Evolutionary conservation across 2,329 filamentous ascomycete genomes (phyloP).

Genomic region (Chrysoporthe cubensis): DNA sequence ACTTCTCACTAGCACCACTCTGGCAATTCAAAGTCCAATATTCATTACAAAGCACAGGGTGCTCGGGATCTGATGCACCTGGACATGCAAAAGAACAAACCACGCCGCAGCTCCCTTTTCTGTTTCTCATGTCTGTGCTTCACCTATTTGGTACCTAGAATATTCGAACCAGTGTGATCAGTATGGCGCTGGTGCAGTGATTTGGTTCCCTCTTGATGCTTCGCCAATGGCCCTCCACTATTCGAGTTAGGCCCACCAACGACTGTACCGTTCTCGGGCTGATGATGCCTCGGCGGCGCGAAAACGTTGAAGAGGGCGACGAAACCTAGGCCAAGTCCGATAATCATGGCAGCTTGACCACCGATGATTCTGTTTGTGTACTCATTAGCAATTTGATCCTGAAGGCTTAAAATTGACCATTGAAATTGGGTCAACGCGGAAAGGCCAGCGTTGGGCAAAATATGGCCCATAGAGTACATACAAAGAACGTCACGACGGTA

Average conservation of each 20-base stretch:
- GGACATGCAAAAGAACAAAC: background rate
- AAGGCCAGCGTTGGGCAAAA: background rate
- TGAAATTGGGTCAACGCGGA: background rate
- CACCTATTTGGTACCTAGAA: slow-evolving; percentile 18
- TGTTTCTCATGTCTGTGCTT: background rate
- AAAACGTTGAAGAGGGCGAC: slow-evolving; percentile 17
- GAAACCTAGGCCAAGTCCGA: slow-evolving; percentile 10
- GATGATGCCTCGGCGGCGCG: slow-evolving; percentile 16
- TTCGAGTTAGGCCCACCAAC: slow-evolving; percentile 19
- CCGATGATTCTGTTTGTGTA: slow-evolving; percentile 9
- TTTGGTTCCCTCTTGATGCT: slow-evolving; percentile 20
- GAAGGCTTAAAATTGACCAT: background rate
- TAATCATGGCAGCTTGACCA: slow-evolving; percentile 11
- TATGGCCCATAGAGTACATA: background rate
- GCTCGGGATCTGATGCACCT: too few species aligned
- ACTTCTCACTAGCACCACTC: too few species aligned
- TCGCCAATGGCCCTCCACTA: slow-evolving; percentile 20
- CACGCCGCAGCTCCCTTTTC: background rate
- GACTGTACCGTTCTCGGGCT: slow-evolving; percentile 24
- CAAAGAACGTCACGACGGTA: background rate
- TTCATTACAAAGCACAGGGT: too few species aligned
- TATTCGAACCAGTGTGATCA: slow-evolving; percentile 20
- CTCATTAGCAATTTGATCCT: background rate
- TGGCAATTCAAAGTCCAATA: too few species aligned
- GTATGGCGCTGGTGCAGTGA: slow-evolving; percentile 22